Base-by-base conservation (phyloP, 805 yeast genomes). In the Zygotorulaspora chibaensis region DNA sequence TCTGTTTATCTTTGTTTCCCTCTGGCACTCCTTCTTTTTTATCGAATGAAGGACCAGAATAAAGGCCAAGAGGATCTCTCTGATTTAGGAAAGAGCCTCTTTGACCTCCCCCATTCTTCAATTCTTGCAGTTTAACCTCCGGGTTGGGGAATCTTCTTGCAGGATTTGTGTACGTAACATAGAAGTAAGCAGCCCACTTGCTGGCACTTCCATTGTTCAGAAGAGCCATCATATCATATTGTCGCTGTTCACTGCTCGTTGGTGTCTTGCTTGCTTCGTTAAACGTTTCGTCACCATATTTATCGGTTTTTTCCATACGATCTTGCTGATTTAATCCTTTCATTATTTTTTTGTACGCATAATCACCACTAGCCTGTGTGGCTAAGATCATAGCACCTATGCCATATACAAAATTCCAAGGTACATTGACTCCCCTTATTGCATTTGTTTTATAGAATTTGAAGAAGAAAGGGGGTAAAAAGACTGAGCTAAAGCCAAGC, bases 61-160 rank as follows among this genome's bases (percentile, higher is more conserved):
- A 67, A 8, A 71, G 50, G 0, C 70, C 70, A 42, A 71, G 18
- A 0, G 71, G 70, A 45, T 69, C 73, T 41, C 69, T 67, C 26
- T 67, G 68, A 26, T 68, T 58, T 35, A 67, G 55, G n/a, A 66
- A 48, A 9, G 59, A 48, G 10, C 47, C 35, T 8, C 37, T 45
- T 15, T 45, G 42, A 6, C 48, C 50, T 16, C 38, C 52, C 2
- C 50, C 46, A 41, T 58, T 58, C 35, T 53, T 45, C 45, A 62
- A 29, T 35, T 58, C 67, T 10, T 67, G 61, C 28, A 70, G 60
- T 51, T 64, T 54, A 0, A 57, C 55, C 54, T 73, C 65, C 5
- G 89, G 89, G 55, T 83, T 83, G 44, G 75, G 75, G 52, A 83
- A 63, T 31, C 76, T 68, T 40, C 70, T 70, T 16, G 69, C 71